Evolutionary conservation across 768 basidiomycete species (phyloP), one percentile per base, ranked within the genome.

Genomic region (Macrolepiota dolichaula): DNA sequence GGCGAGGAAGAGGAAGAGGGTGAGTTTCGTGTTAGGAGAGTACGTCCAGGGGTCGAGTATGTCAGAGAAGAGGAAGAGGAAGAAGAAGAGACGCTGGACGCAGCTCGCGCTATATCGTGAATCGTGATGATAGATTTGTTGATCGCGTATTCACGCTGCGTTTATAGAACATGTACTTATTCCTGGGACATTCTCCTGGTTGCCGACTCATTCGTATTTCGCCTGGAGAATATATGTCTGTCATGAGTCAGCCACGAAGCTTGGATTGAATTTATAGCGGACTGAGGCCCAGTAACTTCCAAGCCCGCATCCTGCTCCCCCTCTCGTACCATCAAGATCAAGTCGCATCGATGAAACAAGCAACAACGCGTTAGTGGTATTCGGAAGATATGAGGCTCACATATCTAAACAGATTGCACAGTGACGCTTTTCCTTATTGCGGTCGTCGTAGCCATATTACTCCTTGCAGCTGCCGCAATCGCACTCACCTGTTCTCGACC

Each of bases 1-100:
- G 74, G 73, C 13, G 66, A 67, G 12, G 75, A 75, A 37, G 67
- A 70, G 53, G 71, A 68, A 32, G 68, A 68, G 22, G 64, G 61
- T 3, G 61, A 63, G 32, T 36, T 35, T 24, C 57, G 54, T 5
- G 37, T 38, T 15, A 55, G 59, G 40, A 58, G 44, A 15, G 53
- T 55, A 3, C 46, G 19, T 17, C 53, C 52, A 24, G 47, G 35
- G 25, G 29, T 55, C 27, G 59, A 61, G 35, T 61, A 54, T 54
- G 24, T 49, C 11, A 36, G 44, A 25, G 52, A 61, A n/a, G 52
- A 61, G 44, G 59, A 61, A 32, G 59, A 60, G 10, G 59, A 61
- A 4, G 59, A 61, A 44, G 59, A 61, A 19, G 59, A 54, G 37
- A 47, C 4, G 25, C 22, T n/a, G 6, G n/a, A n/a, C 35, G 1